Base-by-base conservation (phyloP, 768 basidiomycete genomes). In the Xerocomus potaroensis region DNA sequence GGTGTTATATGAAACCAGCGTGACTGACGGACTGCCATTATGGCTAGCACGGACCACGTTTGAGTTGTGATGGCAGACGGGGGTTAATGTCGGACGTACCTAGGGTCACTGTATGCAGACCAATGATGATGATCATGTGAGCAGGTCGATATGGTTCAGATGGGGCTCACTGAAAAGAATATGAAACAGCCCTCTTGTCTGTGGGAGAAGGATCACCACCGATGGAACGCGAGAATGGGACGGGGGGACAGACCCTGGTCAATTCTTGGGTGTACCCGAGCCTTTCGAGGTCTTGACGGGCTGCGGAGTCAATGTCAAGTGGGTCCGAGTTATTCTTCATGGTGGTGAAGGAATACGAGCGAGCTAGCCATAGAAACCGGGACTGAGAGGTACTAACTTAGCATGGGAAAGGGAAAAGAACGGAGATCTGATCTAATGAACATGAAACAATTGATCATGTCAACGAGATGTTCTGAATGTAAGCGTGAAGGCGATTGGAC, bases 21-120 rank as follows among this genome's bases (percentile, higher is more conserved):
- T n/a, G 18, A 75, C 79, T 64, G 54, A 80, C 80, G 80, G 48
- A 81, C 79, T 24, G 80, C 78, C 69, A 80, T 75, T 26, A 81
- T 81, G 9, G 80, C 80, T 81, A 16, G 15, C 6, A 11, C 4
- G 24, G 42, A 11, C 29, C 38, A 12, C 16, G 15, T 19, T 30
- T 56, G 36, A 62, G 49, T 9, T 15, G 27, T 21, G 30, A 15
- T 3, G 18, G 15, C 8, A 15, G 11, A 41, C 34, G 14, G 6
- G 18, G 0, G 29, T 8, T 8, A 23, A 35, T 11, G 16, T 23
- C 29, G 8, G 22, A 58, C 65, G 12, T 48, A 79, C 78, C 74
- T 27, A 79, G 63, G 1, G 73, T 68, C 78, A 79, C 77, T 78
- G 51, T 16, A 49, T 10, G 9, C n/a, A 11, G 32, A 10, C 5